These are phyloP conservation scores for Monosporascus sp. DNA, from an alignment of 2,329 filamentous ascomycete genomes.

Conservation along the genomic window DNA sequence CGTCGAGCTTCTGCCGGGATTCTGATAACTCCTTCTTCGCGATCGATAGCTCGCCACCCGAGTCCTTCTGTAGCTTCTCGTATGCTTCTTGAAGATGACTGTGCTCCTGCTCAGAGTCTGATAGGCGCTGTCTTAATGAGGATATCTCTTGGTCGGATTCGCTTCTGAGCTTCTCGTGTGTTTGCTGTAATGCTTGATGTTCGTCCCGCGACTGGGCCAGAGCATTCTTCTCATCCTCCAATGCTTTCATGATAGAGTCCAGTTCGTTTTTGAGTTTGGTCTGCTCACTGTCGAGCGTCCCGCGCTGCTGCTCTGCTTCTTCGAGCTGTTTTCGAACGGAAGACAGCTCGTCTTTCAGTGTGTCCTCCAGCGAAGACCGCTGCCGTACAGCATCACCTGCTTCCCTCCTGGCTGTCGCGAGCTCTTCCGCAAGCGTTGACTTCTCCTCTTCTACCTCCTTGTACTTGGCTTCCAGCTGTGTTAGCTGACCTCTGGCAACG, in stretches of 20 bases:
- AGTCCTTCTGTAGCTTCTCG: constrained; percentile 24
- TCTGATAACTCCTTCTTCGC: constrained; percentile 20
- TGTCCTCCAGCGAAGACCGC: constrained; percentile 26
- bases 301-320: constrained; percentile 28
- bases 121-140: constrained; percentile 1
- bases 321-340: constrained; percentile 30
- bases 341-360: constrained; percentile 28
- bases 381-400: constrained; percentile 30
- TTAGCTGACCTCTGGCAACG: constrained; percentile 14
- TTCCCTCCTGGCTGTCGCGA: constrained; percentile 28
- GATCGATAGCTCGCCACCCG: constrained; percentile 26
- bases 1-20: constrained; percentile 17
- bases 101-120: constrained; percentile 3
- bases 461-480: constrained; percentile 19
- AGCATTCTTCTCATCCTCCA: constrained; percentile 16
- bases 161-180: not conserved
- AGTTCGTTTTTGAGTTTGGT: constrained; percentile 20
- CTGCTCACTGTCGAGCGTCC: constrained; percentile 23
- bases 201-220: constrained; percentile 15
- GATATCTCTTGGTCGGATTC: not conserved
- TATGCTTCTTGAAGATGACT: constrained; percentile 7
- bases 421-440: constrained; percentile 23
- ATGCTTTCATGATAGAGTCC: constrained; percentile 13
- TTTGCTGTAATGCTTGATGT: constrained; percentile 10
- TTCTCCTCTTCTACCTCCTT: constrained; percentile 16